Base-by-base conservation (phyloP, 805 yeast species). In the Spathaspora arborariae region DNA sequence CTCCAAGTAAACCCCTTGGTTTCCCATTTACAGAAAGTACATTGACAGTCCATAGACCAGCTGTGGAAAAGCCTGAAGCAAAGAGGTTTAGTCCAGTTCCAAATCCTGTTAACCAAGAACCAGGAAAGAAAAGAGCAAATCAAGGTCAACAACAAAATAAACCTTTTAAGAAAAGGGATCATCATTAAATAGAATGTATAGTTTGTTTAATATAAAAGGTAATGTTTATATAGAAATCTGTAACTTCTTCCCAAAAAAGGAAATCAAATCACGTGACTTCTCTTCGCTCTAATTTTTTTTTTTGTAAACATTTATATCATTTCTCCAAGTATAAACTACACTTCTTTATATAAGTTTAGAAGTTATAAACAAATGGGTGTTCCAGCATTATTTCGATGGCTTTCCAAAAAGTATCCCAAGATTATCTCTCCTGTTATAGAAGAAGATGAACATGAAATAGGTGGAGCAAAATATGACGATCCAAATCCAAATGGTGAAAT, bases 341-440 rank as follows among this genome's bases (percentile, higher is more conserved):
- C n/a, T 13, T 30, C 35, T 30, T 15, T 16, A n/a, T 13, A 30
- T 10, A 5, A 7, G 9, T 13, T 15, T n/a, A 3, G 6, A 30
- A 13, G 6, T 30, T 13, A 15, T 30, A 37, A 4, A 35, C 50
- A 22, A 27, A 86, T 87, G 94, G 96, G 99, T 75, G 99, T 94
- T 54, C 99, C 99, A 52, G 97, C 99, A 19, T 83, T 94, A 59
- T 94, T 90, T 69, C 79, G 99, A 71, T 94, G 99, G 98, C 74
- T 94, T 42, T 89, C 98, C 1, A 69, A 81, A 52, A 89, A 91
- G 63, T 94, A 90, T 59, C 98, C 99, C 10, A 91, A 92, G 69
- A 92, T 88, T 63, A 88, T 94, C 45, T 80, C 95, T 0, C 95
- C 96, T 0, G 97, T 89, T 5, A 57, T 88, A 3, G 97, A 90